Conservation (phyloP, 179 eudicot species). For the Carnegiea gigantea region DNA sequence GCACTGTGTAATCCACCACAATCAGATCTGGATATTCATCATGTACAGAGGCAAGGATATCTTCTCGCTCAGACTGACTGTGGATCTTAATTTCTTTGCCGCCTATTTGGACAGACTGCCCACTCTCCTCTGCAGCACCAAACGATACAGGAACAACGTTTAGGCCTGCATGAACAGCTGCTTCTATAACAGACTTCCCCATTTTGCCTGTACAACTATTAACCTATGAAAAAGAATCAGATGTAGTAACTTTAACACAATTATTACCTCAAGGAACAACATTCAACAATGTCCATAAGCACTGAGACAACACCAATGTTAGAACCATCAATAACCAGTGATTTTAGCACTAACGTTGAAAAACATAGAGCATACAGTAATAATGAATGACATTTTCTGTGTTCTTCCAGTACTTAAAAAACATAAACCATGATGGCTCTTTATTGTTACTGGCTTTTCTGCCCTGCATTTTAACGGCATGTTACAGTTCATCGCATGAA, state of each 20-base stretch:
- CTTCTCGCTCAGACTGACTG: slow-evolving; percentile 68
- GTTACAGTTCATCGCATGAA: background rate
- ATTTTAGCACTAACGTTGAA: background rate
- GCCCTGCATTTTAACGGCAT: background rate
- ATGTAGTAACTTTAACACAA: background rate
- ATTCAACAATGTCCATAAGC: background rate
- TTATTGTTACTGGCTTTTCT: background rate
- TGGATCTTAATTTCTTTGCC: slow-evolving; percentile 70
- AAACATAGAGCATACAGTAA: background rate
- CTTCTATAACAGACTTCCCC: slow-evolving; percentile 92
- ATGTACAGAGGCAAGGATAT: slow-evolving; percentile 48
- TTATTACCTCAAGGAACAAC: background rate
- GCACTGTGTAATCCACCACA: slow-evolving; percentile 88
- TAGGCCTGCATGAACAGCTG: slow-evolving; percentile 73
- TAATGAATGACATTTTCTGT: background rate
- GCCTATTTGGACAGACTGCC: slow-evolving; percentile 55
- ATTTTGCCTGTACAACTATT: slow-evolving; percentile 89
- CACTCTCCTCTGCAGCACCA: slow-evolving; percentile 61
- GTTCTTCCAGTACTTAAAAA: background rate
- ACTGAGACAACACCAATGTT: background rate
- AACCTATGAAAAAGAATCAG: slow-evolving; percentile 48
- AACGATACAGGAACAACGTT: slow-evolving; percentile 70
- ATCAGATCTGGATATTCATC: slow-evolving; percentile 66
- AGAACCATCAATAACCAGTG: background rate
- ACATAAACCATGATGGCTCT: background rate